Conservation (phyloP, 306 rosid species). For the Trifolium subterraneum region DNA sequence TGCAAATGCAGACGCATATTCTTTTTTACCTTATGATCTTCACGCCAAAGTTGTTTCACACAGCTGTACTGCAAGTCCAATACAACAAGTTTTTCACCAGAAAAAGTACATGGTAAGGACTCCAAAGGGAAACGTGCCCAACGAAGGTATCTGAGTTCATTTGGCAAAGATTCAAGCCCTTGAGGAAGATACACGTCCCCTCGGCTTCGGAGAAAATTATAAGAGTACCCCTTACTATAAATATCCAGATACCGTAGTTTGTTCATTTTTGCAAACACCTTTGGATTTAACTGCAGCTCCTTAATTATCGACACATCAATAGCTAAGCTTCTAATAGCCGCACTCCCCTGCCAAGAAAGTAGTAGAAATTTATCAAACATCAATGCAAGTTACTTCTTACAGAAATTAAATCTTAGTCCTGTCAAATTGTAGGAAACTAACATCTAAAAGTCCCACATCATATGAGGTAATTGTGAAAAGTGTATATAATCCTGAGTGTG, state of each 20-base stretch:
- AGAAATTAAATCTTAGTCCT: no score
- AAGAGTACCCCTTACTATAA: not conserved
- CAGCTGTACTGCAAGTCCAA: slow-evolving; percentile 9
- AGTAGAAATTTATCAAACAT: no score
- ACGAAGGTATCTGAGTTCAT: not conserved
- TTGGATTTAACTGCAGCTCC: not conserved
- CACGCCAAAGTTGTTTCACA: slow-evolving; percentile 30
- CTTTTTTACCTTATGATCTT: not conserved
- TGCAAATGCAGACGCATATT: no score
- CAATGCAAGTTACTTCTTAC: no score
- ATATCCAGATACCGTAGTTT: slow-evolving; percentile 15
- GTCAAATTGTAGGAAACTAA: no score
- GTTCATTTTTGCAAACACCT: slow-evolving; percentile 32
- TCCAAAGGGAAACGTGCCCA: not conserved
- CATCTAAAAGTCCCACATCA: no score
- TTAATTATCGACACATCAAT: not conserved
- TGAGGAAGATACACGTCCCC: not conserved
- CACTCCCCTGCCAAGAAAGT: slow-evolving; percentile 30
- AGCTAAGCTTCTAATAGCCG: no score
- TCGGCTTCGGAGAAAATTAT: not conserved
- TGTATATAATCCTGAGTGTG: no score
- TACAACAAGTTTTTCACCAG: slow-evolving; percentile 29
- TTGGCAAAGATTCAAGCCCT: not conserved
- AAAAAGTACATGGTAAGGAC: not conserved
- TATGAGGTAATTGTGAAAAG: no score